Conservation (phyloP, 73 alveolate species). For the Paramecium biaurelia region DNA sequence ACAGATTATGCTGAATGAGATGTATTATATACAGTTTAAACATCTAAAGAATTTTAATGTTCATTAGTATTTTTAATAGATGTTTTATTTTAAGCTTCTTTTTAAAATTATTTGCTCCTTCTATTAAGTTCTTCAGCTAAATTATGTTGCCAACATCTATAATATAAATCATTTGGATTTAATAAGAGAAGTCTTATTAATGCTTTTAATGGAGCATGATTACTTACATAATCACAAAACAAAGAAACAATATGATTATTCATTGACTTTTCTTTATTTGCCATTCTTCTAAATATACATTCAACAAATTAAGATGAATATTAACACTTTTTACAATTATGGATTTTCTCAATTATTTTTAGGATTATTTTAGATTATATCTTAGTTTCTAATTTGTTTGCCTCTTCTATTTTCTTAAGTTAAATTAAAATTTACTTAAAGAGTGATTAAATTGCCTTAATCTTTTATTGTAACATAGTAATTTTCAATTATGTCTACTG, state of each 20-base stretch:
- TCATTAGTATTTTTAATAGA: background rate
- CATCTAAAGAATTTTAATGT: background rate
- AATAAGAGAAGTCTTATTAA: background rate
- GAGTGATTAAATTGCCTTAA: background rate
- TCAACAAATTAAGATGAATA: background rate
- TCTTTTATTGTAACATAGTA: background rate
- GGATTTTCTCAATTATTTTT: background rate
- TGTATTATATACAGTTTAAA: background rate
- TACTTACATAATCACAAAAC: background rate
- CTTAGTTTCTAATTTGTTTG: background rate
- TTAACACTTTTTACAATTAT: background rate
- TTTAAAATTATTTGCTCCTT: background rate
- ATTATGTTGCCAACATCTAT: background rate
- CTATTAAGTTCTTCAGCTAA: background rate
- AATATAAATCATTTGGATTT: background rate
- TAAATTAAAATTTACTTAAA: background rate
- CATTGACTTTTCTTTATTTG: background rate
- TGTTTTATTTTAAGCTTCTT: background rate
- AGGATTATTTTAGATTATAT: background rate
- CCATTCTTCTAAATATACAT: background rate
- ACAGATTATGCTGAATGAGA: background rate
- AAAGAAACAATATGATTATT: background rate
- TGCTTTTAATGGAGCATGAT: slow-evolving; percentile 7
- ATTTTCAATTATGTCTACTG: background rate
- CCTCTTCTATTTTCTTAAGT: background rate